A percentile compares a stretch with the other conserved stretches of the same genome.
Evolutionary conservation across 2,329 filamentous ascomycete species (phyloP).

Genomic region (Fusarium sp.): DNA sequence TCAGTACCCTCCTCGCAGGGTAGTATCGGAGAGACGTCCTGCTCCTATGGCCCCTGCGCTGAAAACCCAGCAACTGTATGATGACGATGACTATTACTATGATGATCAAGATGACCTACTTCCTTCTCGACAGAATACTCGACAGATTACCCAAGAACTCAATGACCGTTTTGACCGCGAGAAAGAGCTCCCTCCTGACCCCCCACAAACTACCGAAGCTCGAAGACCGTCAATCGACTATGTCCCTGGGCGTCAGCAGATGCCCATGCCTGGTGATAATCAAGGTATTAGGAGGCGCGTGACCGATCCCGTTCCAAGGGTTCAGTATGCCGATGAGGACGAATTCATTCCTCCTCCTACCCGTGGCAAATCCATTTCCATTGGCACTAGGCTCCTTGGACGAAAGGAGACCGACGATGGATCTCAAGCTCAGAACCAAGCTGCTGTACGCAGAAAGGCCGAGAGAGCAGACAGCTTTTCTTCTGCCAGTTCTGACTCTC

Average conservation of each 20-base stretch:
- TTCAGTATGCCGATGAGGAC: slow-evolving; percentile 48
- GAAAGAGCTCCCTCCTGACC: slow-evolving; percentile 53
- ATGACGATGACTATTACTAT: slow-evolving; percentile 39
- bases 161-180: slow-evolving; percentile 50
- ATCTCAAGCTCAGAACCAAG: slow-evolving; percentile 32
- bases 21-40: slow-evolving; percentile 58
- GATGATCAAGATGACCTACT: slow-evolving; percentile 34
- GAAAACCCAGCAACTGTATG: slow-evolving; percentile 27
- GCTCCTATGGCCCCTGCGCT: slow-evolving; percentile 24
- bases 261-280: slow-evolving; percentile 38
- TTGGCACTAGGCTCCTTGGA: slow-evolving; percentile 35
- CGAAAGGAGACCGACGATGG: slow-evolving; percentile 16
- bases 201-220: slow-evolving; percentile 43
- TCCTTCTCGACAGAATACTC: slow-evolving; percentile 25
- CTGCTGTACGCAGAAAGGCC: slow-evolving; percentile 37
- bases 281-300: slow-evolving; percentile 49
- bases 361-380: slow-evolving; percentile 40
- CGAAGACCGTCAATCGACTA: slow-evolving; percentile 37
- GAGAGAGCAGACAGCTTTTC: slow-evolving; percentile 52
- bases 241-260: slow-evolving; percentile 17
- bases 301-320: slow-evolving; percentile 50
- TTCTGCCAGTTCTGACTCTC: slow-evolving; percentile 51
- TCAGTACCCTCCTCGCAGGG: slow-evolving; percentile 58
- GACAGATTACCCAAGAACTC: slow-evolving; percentile 33
- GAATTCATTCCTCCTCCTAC: slow-evolving; percentile 45